Evolutionary conservation across 129 eudicot species (phyloP), one percentile per base, ranked within the genome.

Genomic region (Sambucus nigra): DNA sequence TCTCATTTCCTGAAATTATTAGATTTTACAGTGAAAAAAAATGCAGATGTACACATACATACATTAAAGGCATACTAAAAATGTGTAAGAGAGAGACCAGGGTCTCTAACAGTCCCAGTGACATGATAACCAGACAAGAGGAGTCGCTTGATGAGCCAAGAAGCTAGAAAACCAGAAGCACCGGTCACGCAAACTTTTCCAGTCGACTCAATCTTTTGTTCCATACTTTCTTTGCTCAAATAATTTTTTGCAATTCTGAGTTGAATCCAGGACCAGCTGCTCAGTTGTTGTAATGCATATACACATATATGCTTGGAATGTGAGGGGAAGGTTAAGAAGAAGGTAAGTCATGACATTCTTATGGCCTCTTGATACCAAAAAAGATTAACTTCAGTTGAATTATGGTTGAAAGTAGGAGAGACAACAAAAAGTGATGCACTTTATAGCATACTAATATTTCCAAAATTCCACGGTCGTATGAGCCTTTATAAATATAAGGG

Each of bases 71-170:
- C 13, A 11, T 49, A 23, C 31, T 50, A n/a, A 29, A 47, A 47
- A 31, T 28, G 53, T 47, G 66, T 28, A 32, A 52, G 33, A n/a
- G 25, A 52, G 64, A 22, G 26, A 88, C 97, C 86, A 48, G 88
- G 95, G 66, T 89, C 88, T 61, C 97, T 73, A 15, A 89, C 95
- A 4, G 97, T 89, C 42, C 94, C 97, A 52, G 63, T 57, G 57
- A 89, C 94, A 66, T 71, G 82, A 70, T 84, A 89, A 14, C 95
- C 95, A 9, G 80, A 81, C 25, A 60, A 62, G 56, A 89, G 75
- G 45, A 89, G 81, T 23, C 86, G 80, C 67, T 89, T 89, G 77
- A 89, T 74, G 51, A 89, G 80, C 97, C 97, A 89, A 48, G 95
- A 89, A 23, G 97, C 97, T 2, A 89, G 48, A 54, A 81, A 89